phyloP scores from a whole-genome alignment of 768 basidiomycete species.

The Leccinum disarticulatum region DNA sequence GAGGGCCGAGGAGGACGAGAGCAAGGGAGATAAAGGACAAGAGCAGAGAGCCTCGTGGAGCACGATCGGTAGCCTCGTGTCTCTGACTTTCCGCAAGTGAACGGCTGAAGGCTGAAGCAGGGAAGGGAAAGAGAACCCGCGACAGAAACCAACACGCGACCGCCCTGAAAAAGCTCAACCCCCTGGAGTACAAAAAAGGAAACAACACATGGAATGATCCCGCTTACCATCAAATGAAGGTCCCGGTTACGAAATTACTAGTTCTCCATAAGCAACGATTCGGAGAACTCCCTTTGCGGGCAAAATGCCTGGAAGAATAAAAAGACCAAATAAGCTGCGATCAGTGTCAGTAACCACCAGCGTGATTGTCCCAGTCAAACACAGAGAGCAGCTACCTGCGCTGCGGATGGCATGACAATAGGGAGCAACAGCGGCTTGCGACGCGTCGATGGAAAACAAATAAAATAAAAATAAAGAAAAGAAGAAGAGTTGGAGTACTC shows the following conservation, averaged over 20 bases:
- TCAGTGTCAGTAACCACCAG: neutral
- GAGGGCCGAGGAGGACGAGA: slow-evolving; percentile 17
- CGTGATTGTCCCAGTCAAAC: neutral
- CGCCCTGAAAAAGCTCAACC: slow-evolving; percentile 37
- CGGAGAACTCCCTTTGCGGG: neutral
- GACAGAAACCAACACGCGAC: slow-evolving; percentile 26
- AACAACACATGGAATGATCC: slow-evolving; percentile 18
- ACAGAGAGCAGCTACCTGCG: slow-evolving; percentile 13
- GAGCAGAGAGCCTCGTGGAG: slow-evolving; percentile 48
- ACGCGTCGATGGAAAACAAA: neutral
- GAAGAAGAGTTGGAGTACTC: neutral
- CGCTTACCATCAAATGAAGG: slow-evolving; percentile 29
- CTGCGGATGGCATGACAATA: no score
- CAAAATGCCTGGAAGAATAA: neutral
- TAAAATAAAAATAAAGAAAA: neutral
- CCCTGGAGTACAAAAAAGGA: slow-evolving; percentile 30
- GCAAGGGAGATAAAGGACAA: slow-evolving; percentile 24
- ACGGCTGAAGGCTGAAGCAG: slow-evolving; percentile 20
- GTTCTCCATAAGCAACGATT: neutral
- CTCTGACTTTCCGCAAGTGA: slow-evolving; percentile 41
- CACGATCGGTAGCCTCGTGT: slow-evolving; percentile 48
- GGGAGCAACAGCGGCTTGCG: neutral
- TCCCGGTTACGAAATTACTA: slow-evolving; percentile 12
- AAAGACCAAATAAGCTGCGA: neutral
- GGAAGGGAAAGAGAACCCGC: slow-evolving; percentile 21